Base-by-base conservation (phyloP, 345 rosid species). In the Lepidium sativum region DNA sequence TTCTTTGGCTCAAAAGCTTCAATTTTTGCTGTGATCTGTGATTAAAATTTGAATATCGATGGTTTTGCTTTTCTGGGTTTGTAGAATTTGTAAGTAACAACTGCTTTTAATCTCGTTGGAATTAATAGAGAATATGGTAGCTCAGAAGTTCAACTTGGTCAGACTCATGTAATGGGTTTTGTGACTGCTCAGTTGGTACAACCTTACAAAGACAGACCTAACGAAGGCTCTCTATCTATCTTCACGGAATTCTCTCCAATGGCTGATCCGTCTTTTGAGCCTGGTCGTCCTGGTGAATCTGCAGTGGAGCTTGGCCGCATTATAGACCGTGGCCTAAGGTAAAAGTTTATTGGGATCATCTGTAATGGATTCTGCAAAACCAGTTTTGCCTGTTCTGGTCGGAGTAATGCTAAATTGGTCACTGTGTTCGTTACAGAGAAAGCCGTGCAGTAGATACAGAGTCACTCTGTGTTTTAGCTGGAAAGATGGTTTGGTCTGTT, bases 241-340 rank as follows among this genome's bases (percentile, higher is more conserved):
- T 94, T 78, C 40, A 85, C 91, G 0, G 99, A 86, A 13, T 84
- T 90, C 76, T 90, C 96, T 49, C 97, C 99, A 2, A 90, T 94
- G 96, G 97, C 96, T 62, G 97, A 90, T 77, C 97, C 97, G 17
- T 88, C 89, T 0, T 94, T 90, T 54, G 97, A 90, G 79, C 80
- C 92, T 1, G 99, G 96, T 20, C 97, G 83, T 71, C 97, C 91
- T 8, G 83, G 83, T 25, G 92, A 94, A 70, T 90, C 77, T 58
- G 96, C 97, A 0, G 87, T 88, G n/a, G 97, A 90, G 80, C 74
- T 94, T 49, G 95, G 99, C 13, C 86, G 92, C 4, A 74, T 90
- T 39, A 75, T 94, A 37, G 95, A 94, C 63, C 96, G 97, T 54
- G 96, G 86, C 67, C 71, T 94, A 37, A 88, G 99, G 97, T 88